Evolutionary conservation across 257 asterid genomes (phyloP).

Genomic region (Penstemon davidsonii): DNA sequence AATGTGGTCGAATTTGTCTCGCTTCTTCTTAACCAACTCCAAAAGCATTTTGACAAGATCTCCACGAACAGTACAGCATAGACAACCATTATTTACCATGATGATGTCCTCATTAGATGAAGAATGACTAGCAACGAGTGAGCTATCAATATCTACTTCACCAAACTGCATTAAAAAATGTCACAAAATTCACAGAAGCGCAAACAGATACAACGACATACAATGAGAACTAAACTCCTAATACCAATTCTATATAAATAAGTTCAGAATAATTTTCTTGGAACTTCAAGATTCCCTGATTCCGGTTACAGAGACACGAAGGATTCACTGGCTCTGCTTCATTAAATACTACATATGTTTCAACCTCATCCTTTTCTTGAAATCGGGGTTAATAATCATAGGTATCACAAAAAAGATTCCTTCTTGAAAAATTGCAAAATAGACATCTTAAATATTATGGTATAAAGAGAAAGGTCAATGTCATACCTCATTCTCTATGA

Average conservation of each 20-base stretch:
- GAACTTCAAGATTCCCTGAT: background rate
- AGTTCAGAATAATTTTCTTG: background rate
- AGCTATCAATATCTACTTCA: constrained; percentile 95
- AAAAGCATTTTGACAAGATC: constrained; percentile 94
- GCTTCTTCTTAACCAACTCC: constrained; percentile 82
- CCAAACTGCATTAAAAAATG: constrained; percentile 74
- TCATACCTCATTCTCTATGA: constrained; percentile 93
- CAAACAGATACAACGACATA: constrained; percentile 4
- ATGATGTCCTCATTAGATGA: constrained; percentile 85
- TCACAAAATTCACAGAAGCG: constrained; percentile 18
- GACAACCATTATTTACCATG: constrained; percentile 96
- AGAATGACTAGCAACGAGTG: constrained; percentile 91
- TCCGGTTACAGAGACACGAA: background rate
- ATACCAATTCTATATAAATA: too few species aligned
- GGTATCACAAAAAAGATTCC: background rate
- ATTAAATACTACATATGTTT: background rate
- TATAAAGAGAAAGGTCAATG: background rate
- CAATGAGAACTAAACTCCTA: too few species aligned
- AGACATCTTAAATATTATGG: background rate
- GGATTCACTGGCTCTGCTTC: background rate
- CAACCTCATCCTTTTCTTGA: constrained; percentile 9
- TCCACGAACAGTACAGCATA: constrained; percentile 95
- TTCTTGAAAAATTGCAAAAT: background rate
- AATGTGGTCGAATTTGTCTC: constrained; percentile 86
- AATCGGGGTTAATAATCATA: background rate